Base-by-base conservation (phyloP, 768 basidiomycete genomes). In the Tricholoma bakamatsutake region DNA sequence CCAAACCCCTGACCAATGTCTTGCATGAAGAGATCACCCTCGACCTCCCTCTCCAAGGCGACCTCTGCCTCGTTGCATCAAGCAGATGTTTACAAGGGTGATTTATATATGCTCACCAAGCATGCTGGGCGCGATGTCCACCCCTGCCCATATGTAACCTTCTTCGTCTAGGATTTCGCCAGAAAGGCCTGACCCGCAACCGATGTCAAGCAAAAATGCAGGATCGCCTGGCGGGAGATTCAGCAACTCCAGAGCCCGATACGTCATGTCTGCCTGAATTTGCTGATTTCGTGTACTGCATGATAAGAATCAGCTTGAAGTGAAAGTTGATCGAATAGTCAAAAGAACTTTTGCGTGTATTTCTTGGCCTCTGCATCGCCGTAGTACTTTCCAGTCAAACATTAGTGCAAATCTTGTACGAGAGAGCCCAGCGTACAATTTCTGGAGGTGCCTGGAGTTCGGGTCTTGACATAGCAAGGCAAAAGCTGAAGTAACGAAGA, bases 1-100 rank as follows among this genome's bases (percentile, higher is more conserved):
- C 95, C 94, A 64, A 98, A 90, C 0, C 97, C 97, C 68, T 99
- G 97, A 0, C 97, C 97, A 42, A 98, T 97, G 66, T 99, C 97
- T 62, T 98, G 95, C 33, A 98, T 70, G 69, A 99, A 96, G 21
- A 99, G 74, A 70, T 99, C 97, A 2, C 97, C 97, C 60, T 95
- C 93, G 0, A 98, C 90, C 66, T 98, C 92, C 39, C 96, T 78
- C 67, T 98, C 93, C 50, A 99, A 74, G 7, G 97, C 97, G 28
- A 98, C 93, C 80, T 98, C 95, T 95, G 58, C 28, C 42, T 17
- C 21, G 15, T 56, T 12, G 40, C 5, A n/a, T 57, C 8, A 13
- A 6, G 30, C 7, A 34, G n/a, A 5, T 8, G 24, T 12, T 15
- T 37, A 3, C 11, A 12, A 37, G 10, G 39, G 12, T 54, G n/a